A percentile compares a stretch with the other conserved stretches of the same genome.
These are phyloP conservation scores for Pichia norvegensis DNA, from an alignment of 1,139 yeast genomes.

Conservation along the genomic window DNA sequence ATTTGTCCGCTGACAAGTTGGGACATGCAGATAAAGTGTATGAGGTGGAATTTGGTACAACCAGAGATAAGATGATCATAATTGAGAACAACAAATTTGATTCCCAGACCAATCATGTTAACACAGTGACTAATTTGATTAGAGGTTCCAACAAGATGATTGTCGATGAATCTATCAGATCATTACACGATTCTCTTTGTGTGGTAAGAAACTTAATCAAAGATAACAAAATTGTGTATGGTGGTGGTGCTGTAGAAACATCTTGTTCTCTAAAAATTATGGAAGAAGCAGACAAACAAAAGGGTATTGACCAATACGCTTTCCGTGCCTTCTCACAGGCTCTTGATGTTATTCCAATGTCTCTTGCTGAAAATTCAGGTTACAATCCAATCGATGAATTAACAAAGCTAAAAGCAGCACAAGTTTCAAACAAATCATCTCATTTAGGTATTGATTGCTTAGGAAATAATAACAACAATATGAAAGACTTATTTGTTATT, in stretches of 20 bases:
- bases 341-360: constrained; percentile 85
- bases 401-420: constrained; percentile 76
- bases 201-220: constrained; percentile 92
- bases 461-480: constrained; percentile 78
- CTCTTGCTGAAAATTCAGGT: constrained; percentile 95
- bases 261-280: constrained; percentile 88
- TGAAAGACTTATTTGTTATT: constrained; percentile 90
- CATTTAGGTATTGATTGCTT: constrained; percentile 90
- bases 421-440: constrained; percentile 62
- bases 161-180: constrained; percentile 93
- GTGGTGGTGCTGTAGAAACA: constrained; percentile 98
- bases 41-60: constrained; percentile 92
- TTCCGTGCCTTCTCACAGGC: constrained; percentile 93
- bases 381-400: constrained; percentile 87
- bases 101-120: constrained; percentile 28
- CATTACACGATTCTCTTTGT: constrained; percentile 92
- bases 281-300: constrained; percentile 85
- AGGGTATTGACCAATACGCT: constrained; percentile 95
- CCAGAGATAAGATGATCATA: constrained; percentile 91
- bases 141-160: constrained; percentile 98
- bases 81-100: constrained; percentile 86
- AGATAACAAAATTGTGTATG: constrained; percentile 91
- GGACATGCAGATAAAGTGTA: constrained; percentile 82
- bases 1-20: constrained; percentile 69
- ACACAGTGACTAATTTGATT: constrained; percentile 84